These are phyloP conservation scores for Colletotrichum higginsianum DNA, from an alignment of 2,329 filamentous ascomycete genomes.

Conservation along the genomic window DNA sequence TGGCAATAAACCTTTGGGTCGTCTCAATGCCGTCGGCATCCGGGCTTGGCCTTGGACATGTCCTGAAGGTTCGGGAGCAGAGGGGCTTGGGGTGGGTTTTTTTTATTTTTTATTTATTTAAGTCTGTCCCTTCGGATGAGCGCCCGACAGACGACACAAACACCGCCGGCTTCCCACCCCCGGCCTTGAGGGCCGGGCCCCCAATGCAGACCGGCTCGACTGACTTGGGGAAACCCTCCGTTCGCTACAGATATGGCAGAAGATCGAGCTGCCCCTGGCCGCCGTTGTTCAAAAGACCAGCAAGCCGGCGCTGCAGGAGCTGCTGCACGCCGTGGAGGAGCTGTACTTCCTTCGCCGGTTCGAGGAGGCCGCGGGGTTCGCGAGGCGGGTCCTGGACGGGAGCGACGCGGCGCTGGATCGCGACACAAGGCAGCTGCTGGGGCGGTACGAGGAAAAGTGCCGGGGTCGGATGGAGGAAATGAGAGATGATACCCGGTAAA, in stretches of 20 bases:
- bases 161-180: not conserved
- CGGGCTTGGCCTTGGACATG: not conserved
- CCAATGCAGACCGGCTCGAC: not conserved
- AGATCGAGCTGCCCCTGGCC: conserved; percentile 58
- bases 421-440: conserved; percentile 59
- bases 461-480: conserved; percentile 47
- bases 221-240: conserved; percentile 1
- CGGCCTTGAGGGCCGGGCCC: not conserved
- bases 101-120: not conserved
- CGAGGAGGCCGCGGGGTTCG: conserved; percentile 60
- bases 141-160: not conserved
- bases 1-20: not conserved
- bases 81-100: not conserved
- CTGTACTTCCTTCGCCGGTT: conserved; percentile 69
- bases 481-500: not conserved
- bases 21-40: not conserved
- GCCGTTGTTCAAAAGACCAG: conserved; percentile 46
- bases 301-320: conserved; percentile 65
- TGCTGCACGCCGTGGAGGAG: conserved; percentile 71
- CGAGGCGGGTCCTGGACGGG: conserved; percentile 53
- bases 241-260: conserved; percentile 59
- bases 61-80: not conserved
- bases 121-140: not conserved
- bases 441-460: conserved; percentile 61
- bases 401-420: conserved; percentile 56